Evolutionary conservation across 2,329 filamentous ascomycete species (phyloP), one percentile per base, ranked within the genome.

Genomic region (Pseudocercospora pini-densiflorae): DNA sequence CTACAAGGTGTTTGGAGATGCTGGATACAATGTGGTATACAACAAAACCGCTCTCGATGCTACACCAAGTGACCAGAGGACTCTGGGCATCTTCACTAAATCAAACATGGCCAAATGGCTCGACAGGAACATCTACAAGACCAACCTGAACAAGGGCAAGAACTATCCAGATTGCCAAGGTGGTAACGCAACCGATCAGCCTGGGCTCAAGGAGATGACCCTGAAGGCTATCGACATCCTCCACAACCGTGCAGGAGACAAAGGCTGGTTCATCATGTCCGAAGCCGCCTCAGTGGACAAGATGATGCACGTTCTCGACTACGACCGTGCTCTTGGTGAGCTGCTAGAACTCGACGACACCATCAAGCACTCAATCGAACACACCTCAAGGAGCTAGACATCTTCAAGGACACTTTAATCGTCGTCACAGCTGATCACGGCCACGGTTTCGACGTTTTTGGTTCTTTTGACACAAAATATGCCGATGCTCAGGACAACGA

Each of bases 201-300:
- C 92, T 0, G 92, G 92, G 4, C 87, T 95, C 59, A 94, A 93
- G 81, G 91, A 95, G 53, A 96, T 96, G 92, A 94, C 92, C 0
- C 83, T 94, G 72, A 96, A 96, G 83, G 70, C 70, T 27, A 71
- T 71, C 29, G 68, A 71, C 59, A 71, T 71, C 40, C 61, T 69
- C n/a, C 81, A 90, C 77, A 84, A 84, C 45, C 82, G 82, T 65
- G 88, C 89, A 29, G 72, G 69, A 55, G 73, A 77, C 65, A 86
- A 91, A 66, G 92, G 92, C 5, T 96, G 91, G 86, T 93, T 95
- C 84, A 85, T 96, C 75, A 95, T 96, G 92, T 89, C 89, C 12
- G 92, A 96, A 79, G 92, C 90, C 27, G 92, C 92, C 16, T 92
- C 89, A 1, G 91, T 96, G 72, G 92, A 95, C 81, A 96, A 96